Evolutionary conservation across 2,329 filamentous ascomycete species (phyloP).

Genomic region (Dactylellina cionopaga): DNA sequence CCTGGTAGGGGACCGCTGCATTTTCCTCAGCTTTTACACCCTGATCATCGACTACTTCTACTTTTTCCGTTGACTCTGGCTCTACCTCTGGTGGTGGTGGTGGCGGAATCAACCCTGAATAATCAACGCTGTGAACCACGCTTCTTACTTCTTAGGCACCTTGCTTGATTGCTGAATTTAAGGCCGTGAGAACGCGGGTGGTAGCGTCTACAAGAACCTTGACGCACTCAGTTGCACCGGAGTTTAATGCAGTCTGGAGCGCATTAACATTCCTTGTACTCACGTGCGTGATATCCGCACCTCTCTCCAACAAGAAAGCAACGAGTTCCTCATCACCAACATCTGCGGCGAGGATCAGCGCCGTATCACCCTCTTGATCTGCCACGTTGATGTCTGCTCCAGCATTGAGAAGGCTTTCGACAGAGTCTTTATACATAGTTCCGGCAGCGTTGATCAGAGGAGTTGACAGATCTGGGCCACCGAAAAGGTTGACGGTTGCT

Average conservation of each 20-base stretch:
- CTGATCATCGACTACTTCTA: neutral
- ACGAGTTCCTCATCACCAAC: constrained; percentile 59
- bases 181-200: constrained; percentile 57
- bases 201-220: constrained; percentile 58
- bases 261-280: constrained; percentile 58
- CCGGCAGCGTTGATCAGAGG: constrained; percentile 61
- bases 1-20: too few species aligned
- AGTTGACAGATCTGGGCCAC: constrained; percentile 59
- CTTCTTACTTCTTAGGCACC: constrained; percentile 58
- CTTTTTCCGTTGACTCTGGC: neutral
- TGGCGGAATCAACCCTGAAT: constrained; percentile 27
- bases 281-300: constrained; percentile 60
- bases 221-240: constrained; percentile 57
- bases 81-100: neutral
- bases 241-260: constrained; percentile 57
- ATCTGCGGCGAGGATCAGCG: constrained; percentile 60
- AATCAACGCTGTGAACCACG: constrained; percentile 57
- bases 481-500: constrained; percentile 60
- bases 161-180: constrained; percentile 58
- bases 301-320: constrained; percentile 59
- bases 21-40: too few species aligned
- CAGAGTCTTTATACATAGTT: constrained; percentile 59
- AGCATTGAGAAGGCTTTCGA: constrained; percentile 25
- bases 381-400: constrained; percentile 41
- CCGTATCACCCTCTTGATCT: constrained; percentile 54